phyloP scores from a whole-genome alignment of 495 filamentous ascomycete genomes.

The Xylaria venustula region DNA sequence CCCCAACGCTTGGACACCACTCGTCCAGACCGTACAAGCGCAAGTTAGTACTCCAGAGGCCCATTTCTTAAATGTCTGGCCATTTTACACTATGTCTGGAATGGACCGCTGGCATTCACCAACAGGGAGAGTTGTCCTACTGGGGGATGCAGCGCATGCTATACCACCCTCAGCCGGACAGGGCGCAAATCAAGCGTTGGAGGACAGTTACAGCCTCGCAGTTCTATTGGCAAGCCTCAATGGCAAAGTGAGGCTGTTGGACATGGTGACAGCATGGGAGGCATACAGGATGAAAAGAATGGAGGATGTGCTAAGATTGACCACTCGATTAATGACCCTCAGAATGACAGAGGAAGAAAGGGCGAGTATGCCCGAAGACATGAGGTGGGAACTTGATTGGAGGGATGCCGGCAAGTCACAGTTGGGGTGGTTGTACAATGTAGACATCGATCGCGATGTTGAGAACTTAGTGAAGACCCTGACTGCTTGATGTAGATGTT shows the following conservation, averaged over 20 bases:
- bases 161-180: conserved; percentile 39
- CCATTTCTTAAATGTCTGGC: conserved; percentile 22
- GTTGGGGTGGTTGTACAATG: no score
- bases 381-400: no score
- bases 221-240: conserved; percentile 18
- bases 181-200: conserved; percentile 32
- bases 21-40: conserved; percentile 19
- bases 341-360: no score
- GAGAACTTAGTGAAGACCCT: no score
- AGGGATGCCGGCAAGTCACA: no score
- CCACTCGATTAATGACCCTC: no score
- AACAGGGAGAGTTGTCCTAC: conserved; percentile 27
- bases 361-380: no score
- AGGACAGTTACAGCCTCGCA: conserved; percentile 30
- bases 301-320: conserved; percentile 11
- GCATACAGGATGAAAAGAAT: conserved; percentile 17
- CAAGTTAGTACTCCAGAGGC: conserved; percentile 6
- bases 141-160: conserved; percentile 46
- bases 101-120: conserved; percentile 34
- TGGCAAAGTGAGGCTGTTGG: conserved; percentile 6
- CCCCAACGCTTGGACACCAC: conserved; percentile 17
- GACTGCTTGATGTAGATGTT: no score
- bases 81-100: conserved; percentile 15
- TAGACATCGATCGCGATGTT: no score
- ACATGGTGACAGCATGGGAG: conserved; percentile 21